Conservation (phyloP, 1,284 basidiomycete genomes). For the Inonotus hispidus region DNA sequence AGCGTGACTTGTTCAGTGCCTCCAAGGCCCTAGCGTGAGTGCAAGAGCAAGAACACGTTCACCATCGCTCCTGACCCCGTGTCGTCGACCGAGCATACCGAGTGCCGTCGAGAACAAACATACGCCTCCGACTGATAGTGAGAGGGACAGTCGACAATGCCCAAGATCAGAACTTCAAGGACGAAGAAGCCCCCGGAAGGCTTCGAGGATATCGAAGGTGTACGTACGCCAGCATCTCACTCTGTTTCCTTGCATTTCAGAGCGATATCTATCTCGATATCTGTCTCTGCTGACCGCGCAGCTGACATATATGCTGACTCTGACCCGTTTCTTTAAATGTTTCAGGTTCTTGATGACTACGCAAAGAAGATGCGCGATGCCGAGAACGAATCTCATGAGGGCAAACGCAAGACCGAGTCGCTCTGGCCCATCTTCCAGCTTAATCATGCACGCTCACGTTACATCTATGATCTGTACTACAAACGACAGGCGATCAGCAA, state of each 20-base stretch:
- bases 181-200: constrained; percentile 97
- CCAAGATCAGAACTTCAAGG: constrained; percentile 90
- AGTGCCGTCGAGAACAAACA: background rate
- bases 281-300: background rate
- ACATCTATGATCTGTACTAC: constrained; percentile 99
- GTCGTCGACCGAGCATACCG: constrained; percentile 23
- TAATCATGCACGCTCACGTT: constrained; percentile 90
- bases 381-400: constrained; percentile 96
- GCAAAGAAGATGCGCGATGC: constrained; percentile 96
- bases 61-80: constrained; percentile 6
- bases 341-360: constrained; percentile 87
- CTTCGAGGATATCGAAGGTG: constrained; percentile 90
- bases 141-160: constrained; percentile 52
- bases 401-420: constrained; percentile 94
- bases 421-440: constrained; percentile 99
- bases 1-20: background rate
- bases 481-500: constrained; percentile 93
- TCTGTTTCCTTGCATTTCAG: background rate
- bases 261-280: background rate
- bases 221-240: constrained; percentile 29
- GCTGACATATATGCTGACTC: constrained; percentile 13
- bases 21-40: constrained; percentile 12
- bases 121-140: background rate
- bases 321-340: background rate
- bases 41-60: background rate